Conservation (phyloP, 805 yeast genomes). For the Deakozyma indianensis region DNA sequence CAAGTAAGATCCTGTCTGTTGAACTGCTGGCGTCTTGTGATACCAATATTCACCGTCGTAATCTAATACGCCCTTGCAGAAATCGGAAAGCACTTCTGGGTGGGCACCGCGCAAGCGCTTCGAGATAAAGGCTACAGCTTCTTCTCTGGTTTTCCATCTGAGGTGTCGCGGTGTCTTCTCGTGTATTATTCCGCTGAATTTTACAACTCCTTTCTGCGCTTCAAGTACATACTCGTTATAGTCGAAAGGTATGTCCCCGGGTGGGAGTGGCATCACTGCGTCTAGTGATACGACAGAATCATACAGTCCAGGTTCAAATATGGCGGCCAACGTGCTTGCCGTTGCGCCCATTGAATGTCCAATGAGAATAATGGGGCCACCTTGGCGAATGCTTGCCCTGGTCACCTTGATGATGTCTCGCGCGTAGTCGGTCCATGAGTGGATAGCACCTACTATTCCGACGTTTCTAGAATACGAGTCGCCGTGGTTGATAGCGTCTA, state of each 20-base stretch:
- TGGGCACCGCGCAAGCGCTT: neutral
- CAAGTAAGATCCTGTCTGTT: neutral
- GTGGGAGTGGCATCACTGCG: neutral
- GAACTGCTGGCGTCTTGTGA: neutral
- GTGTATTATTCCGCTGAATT: neutral
- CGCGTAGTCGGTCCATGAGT: neutral
- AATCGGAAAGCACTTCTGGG: neutral
- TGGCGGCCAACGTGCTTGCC: neutral
- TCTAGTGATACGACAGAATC: neutral
- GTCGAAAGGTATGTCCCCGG: neutral
- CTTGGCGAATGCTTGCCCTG: neutral
- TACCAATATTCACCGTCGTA: neutral
- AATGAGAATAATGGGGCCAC: neutral
- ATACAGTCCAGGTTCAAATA: neutral
- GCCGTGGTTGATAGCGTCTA: neutral
- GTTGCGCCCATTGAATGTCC: neutral
- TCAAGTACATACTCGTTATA: neutral
- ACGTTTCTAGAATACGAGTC: neutral
- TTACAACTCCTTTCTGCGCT: neutral
- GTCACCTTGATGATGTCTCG: neutral
- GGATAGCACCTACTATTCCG: neutral
- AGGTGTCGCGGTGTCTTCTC: neutral
- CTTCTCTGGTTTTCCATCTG: neutral
- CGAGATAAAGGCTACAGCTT: neutral
- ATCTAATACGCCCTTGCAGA: neutral